These are phyloP conservation scores for Geotrichum macrosporum DNA, from an alignment of 1,139 yeast species.

Conservation along the genomic window DNA sequence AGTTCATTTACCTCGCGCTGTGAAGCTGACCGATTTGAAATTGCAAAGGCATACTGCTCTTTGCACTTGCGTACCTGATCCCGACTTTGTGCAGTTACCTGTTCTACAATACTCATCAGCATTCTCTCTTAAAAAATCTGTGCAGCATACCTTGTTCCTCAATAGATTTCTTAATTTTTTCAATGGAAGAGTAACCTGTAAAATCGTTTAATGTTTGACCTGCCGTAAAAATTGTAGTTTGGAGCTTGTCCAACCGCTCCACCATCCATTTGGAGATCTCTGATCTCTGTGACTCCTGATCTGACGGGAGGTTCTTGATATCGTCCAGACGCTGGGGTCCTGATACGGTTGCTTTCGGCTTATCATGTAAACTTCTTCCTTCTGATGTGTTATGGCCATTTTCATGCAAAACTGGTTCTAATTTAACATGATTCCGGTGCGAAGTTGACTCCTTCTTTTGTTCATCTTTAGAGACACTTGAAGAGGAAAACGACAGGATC, in stretches of 20 bases:
- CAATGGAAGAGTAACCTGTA: conserved; percentile 87
- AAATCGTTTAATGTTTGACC: conserved; percentile 79
- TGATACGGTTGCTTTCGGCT: conserved; percentile 2
- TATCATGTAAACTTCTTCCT: not conserved
- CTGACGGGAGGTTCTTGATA: conserved; percentile 41
- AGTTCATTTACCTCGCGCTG: conserved; percentile 87
- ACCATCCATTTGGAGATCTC: conserved; percentile 55
- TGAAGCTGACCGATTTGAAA: conserved; percentile 60
- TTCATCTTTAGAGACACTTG: not conserved
- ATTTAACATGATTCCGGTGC: not conserved
- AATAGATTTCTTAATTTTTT: conserved; percentile 60
- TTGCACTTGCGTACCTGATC: conserved; percentile 50
- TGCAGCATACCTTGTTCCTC: conserved; percentile 35
- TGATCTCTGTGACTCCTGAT: conserved; percentile 41
- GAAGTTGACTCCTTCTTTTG: not conserved
- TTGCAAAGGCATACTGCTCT: conserved; percentile 55
- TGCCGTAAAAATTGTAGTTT: conserved; percentile 62
- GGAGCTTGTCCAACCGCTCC: conserved; percentile 57
- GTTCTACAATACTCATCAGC: conserved; percentile 34
- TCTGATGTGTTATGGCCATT: conserved; percentile 15
- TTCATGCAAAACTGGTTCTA: conserved; percentile 6
- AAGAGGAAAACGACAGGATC: not conserved
- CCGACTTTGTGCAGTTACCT: conserved; percentile 47
- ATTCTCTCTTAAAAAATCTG: too few relatives aligned
- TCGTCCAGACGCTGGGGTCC: conserved; percentile 11